Evolutionary conservation across 148 eudicot genomes (phyloP).

Genomic region (Chenopodium formosanum): DNA sequence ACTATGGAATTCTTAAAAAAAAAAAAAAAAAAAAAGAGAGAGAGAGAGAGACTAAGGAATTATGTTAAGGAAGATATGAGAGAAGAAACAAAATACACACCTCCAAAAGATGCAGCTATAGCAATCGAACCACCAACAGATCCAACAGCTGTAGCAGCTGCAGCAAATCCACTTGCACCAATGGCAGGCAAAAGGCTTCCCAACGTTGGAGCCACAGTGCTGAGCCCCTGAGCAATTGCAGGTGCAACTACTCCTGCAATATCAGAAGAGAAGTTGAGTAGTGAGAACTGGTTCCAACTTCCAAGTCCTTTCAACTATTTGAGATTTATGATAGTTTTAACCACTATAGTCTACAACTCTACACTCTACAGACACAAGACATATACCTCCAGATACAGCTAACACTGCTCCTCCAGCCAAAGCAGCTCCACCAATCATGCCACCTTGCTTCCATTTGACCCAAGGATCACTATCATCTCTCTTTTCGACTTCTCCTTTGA

Average conservation of each 20-base stretch:
- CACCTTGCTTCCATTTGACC: slow-evolving; percentile 83
- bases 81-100: slow-evolving; percentile 27
- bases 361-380: neutral
- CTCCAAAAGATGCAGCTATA: slow-evolving; percentile 93
- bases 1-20: too few species aligned
- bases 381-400: slow-evolving; percentile 84
- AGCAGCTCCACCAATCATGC: slow-evolving; percentile 85
- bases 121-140: slow-evolving; percentile 83
- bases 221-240: slow-evolving; percentile 83
- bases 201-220: slow-evolving; percentile 77
- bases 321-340: neutral
- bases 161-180: slow-evolving; percentile 79
- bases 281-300: neutral
- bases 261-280: slow-evolving; percentile 4
- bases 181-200: slow-evolving; percentile 70
- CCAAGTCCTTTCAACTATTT: neutral
- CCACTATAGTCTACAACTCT: neutral
- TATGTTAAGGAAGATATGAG: neutral
- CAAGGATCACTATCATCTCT: slow-evolving; percentile 39
- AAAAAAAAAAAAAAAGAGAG: too few species aligned
- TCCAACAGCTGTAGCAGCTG: slow-evolving; percentile 81
- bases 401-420: slow-evolving; percentile 81
- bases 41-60: neutral
- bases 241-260: slow-evolving; percentile 81
- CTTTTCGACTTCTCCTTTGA: slow-evolving; percentile 51